Conservation (phyloP, 2,329 filamentous ascomycete genomes). For the Knufia fluminis region DNA sequence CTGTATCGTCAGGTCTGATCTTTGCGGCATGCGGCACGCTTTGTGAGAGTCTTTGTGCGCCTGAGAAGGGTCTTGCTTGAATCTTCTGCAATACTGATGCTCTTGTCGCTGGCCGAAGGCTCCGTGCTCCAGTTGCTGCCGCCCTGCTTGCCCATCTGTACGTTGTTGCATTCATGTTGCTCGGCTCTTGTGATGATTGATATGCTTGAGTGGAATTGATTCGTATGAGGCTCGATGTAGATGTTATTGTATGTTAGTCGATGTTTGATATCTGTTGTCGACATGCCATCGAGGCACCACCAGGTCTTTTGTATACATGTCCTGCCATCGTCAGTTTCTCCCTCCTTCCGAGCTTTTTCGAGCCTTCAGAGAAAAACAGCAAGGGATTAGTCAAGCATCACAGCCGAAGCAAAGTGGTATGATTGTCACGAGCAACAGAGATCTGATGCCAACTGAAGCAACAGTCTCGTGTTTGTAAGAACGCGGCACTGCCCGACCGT, state of each 20-base stretch:
- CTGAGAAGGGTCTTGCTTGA: neutral
- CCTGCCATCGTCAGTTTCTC: conserved; percentile 1
- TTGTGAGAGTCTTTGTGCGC: neutral
- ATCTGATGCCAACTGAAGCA: neutral
- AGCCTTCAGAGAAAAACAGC: neutral
- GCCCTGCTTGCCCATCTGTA: neutral
- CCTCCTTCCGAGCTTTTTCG: neutral
- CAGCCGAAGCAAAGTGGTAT: neutral
- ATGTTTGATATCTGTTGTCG: neutral
- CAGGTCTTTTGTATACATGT: neutral
- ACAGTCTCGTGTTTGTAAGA: neutral
- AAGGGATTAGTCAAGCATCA: neutral
- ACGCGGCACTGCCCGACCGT: neutral
- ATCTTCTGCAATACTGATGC: neutral
- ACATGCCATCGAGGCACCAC: neutral
- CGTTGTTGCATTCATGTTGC: neutral
- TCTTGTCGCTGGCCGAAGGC: neutral
- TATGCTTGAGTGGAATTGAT: neutral
- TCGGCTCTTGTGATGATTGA: neutral
- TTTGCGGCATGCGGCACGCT: neutral
- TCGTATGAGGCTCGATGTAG: neutral
- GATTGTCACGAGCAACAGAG: neutral
- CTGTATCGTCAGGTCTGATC: neutral
- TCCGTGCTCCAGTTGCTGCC: neutral
- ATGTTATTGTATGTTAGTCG: neutral